Percentiles rank a stretch among this genome's conserved stretches.
Conservation (phyloP, 345 rosid genomes). For the Brassica napus region DNA sequence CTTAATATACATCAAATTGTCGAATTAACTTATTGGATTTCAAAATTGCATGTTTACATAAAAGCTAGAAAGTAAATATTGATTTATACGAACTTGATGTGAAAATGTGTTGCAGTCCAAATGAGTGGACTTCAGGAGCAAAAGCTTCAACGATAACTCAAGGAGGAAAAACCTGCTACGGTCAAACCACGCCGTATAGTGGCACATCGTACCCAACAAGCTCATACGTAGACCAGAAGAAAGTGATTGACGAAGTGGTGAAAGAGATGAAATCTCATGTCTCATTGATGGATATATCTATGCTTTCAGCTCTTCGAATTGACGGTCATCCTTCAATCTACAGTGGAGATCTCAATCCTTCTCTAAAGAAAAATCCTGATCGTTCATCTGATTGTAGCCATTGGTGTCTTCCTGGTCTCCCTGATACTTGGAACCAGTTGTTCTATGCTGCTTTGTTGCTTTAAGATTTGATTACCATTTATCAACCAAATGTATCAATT, state of each 20-base stretch:
- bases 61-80: not conserved
- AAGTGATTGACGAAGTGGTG: constrained; percentile 61
- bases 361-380: constrained; percentile 62
- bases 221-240: constrained; percentile 66
- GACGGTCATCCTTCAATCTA: constrained; percentile 99
- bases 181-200: constrained; percentile 66
- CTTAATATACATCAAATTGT: not conserved
- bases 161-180: constrained; percentile 62
- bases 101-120: constrained; percentile 35
- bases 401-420: constrained; percentile 99
- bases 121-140: constrained; percentile 41
- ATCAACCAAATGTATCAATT: constrained; percentile 33
- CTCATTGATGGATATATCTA: constrained; percentile 72
- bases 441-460: constrained; percentile 65
- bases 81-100: not conserved
- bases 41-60: not conserved
- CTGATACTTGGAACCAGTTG: constrained; percentile 92
- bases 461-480: constrained; percentile 24
- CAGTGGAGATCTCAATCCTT: constrained; percentile 70
- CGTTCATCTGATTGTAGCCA: constrained; percentile 95
- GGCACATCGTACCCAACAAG: constrained; percentile 62
- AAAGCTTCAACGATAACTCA: constrained; percentile 33
- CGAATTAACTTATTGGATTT: not conserved
- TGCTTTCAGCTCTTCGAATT: constrained; percentile 82
- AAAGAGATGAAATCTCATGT: constrained; percentile 55